Evolutionary conservation across 163 green algal genomes (phyloP).

Genomic region (Trebouxiophyceae sp.): DNA sequence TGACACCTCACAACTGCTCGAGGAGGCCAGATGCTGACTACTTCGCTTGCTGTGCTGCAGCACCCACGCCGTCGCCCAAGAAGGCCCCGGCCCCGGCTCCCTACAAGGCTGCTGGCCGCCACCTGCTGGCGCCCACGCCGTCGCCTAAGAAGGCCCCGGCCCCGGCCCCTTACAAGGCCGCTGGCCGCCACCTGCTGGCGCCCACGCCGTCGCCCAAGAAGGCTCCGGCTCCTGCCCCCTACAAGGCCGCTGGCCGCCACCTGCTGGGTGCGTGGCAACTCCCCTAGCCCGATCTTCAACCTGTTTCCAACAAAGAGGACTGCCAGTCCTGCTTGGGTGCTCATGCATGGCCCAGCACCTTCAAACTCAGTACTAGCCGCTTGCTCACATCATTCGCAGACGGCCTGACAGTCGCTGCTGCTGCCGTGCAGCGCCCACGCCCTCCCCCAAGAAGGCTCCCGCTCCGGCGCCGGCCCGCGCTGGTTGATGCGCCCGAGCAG

Average conservation of each 20-base stretch:
- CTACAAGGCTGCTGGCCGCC: not conserved
- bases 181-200: not conserved
- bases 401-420: not conserved
- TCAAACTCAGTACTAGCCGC: not conserved
- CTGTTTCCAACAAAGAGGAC: not conserved
- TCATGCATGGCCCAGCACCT: not conserved
- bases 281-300: not conserved
- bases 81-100: not conserved
- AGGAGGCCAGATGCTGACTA: not conserved
- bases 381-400: no score
- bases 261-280: not conserved
- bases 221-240: not conserved
- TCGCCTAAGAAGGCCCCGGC: not conserved
- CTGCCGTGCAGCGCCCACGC: not conserved
- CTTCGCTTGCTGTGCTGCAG: not conserved
- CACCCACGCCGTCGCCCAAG: not conserved
- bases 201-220: not conserved
- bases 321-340: not conserved
- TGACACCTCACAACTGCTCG: not conserved
- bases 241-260: not conserved
- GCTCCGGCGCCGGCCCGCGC: no score
- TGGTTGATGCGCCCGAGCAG: not conserved
- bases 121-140: not conserved
- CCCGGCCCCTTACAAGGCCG: no score
- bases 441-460: not conserved